Evolutionary conservation across 2,329 filamentous ascomycete species (phyloP).

Genomic region (Monilinia vaccinii-corymbosi): DNA sequence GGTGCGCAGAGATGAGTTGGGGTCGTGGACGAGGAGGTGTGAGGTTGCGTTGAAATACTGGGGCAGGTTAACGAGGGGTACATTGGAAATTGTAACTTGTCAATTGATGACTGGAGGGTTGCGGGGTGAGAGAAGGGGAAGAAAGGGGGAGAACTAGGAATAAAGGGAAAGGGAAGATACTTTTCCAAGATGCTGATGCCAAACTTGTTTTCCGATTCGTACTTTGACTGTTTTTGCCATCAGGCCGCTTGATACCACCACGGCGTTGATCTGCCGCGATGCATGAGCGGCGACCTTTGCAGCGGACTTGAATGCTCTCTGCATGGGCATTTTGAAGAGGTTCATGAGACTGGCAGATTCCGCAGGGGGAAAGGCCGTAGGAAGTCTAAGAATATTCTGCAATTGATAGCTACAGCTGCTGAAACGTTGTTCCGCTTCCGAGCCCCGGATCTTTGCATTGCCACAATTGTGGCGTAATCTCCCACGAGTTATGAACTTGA

Average conservation of each 20-base stretch:
- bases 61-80: background rate
- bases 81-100: no score
- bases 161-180: conserved; percentile 33
- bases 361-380: no score
- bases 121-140: background rate
- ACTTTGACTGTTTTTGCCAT: conserved; percentile 78
- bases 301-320: background rate
- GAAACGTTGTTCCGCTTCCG: conserved; percentile 7
- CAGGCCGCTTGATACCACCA: conserved; percentile 68
- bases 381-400: background rate
- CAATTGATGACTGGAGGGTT: background rate
- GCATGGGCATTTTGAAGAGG: background rate
- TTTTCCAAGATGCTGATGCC: conserved; percentile 66
- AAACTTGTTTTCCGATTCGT: conserved; percentile 59
- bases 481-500: no score
- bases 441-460: background rate
- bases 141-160: background rate
- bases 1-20: conserved; percentile 59
- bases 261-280: conserved; percentile 28
- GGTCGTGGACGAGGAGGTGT: conserved; percentile 69
- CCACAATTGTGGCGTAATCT: background rate
- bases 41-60: conserved; percentile 57
- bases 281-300: background rate
- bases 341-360: background rate
- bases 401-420: no score